A percentile compares a stretch with the other conserved stretches of the same genome.
Evolutionary conservation across 768 basidiomycete species (phyloP).

Genomic region (Rhizopogon sp.): DNA sequence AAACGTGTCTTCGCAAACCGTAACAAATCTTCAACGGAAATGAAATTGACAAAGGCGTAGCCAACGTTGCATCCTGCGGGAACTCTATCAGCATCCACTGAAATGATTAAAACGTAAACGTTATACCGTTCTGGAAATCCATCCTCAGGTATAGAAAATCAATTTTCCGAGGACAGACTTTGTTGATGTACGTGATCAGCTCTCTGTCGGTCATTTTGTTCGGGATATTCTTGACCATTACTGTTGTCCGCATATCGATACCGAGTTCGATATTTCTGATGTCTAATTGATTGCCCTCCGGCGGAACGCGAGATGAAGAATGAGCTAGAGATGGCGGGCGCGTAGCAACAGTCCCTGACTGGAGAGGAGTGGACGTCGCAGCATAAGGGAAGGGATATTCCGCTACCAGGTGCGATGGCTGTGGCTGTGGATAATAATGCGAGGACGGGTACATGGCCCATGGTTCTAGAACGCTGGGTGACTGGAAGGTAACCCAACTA

Average conservation of each 20-base stretch:
- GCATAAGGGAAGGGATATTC: conserved; percentile 2
- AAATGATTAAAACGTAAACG: background rate
- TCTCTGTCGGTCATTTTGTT: conserved; percentile 86
- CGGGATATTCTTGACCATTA: conserved; percentile 91
- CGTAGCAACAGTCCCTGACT: conserved; percentile 12
- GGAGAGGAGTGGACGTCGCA: conserved; percentile 5
- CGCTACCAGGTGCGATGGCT: conserved; percentile 18
- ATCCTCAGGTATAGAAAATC: conserved; percentile 88
- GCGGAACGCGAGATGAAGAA: conserved; percentile 22
- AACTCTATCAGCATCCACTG: conserved; percentile 4
- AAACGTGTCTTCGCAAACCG: conserved; percentile 68
- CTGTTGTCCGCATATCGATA: conserved; percentile 74
- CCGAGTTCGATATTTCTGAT: conserved; percentile 71
- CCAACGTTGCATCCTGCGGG: conserved; percentile 67
- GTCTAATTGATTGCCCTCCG: conserved; percentile 58
- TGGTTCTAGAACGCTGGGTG: conserved; percentile 19
- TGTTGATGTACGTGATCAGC: conserved; percentile 58
- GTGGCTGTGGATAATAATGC: conserved; percentile 29
- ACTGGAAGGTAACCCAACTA: conserved; percentile 25
- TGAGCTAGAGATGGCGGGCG: conserved; percentile 19
- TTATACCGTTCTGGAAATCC: conserved; percentile 77
- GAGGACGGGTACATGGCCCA: conserved; percentile 24
- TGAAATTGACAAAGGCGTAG: conserved; percentile 90
- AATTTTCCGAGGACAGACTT: conserved; percentile 69
- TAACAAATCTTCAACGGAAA: conserved; percentile 70